These are phyloP conservation scores for Phialophora chinensis DNA, from an alignment of 2,329 filamentous ascomycete species.

Conservation along the genomic window DNA sequence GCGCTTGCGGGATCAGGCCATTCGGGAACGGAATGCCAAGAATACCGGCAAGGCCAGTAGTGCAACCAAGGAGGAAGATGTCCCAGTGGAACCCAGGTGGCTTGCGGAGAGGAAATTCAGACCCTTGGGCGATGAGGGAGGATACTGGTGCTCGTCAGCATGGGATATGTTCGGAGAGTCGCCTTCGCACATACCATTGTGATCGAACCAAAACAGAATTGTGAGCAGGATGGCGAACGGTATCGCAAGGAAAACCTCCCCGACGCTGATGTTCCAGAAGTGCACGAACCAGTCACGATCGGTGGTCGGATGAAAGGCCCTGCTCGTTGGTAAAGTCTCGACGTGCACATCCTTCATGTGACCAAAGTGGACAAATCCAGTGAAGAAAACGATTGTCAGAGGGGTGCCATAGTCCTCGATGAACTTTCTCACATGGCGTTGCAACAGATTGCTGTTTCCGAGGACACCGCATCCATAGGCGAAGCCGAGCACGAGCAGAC, in stretches of 20 bases:
- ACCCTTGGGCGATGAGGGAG: conserved; percentile 80
- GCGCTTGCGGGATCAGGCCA: conserved; percentile 81
- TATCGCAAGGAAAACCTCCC: conserved; percentile 81
- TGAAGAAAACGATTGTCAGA: conserved; percentile 83
- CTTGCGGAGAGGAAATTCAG: conserved; percentile 79
- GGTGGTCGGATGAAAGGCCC: conserved; percentile 77
- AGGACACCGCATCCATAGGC: conserved; percentile 76
- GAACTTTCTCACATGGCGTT: conserved; percentile 77
- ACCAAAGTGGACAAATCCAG: conserved; percentile 84
- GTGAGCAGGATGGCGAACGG: conserved; percentile 85
- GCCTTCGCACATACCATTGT: conserved; percentile 67
- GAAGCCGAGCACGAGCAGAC: conserved; percentile 76
- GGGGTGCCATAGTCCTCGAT: conserved; percentile 90
- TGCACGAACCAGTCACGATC: conserved; percentile 77
- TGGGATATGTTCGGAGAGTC: not conserved
- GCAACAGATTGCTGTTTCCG: conserved; percentile 73
- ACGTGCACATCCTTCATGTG: conserved; percentile 75
- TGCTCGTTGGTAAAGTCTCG: conserved; percentile 74
- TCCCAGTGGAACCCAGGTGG: conserved; percentile 88
- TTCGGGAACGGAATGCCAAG: conserved; percentile 82
- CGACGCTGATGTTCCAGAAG: conserved; percentile 77
- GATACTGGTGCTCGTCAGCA: conserved; percentile 62
- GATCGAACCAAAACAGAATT: conserved; percentile 87
- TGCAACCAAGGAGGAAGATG: conserved; percentile 77
- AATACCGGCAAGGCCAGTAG: conserved; percentile 75